These are phyloP conservation scores for Botrytis squamosa DNA, from an alignment of 2,329 filamentous ascomycete species.

Conservation along the genomic window DNA sequence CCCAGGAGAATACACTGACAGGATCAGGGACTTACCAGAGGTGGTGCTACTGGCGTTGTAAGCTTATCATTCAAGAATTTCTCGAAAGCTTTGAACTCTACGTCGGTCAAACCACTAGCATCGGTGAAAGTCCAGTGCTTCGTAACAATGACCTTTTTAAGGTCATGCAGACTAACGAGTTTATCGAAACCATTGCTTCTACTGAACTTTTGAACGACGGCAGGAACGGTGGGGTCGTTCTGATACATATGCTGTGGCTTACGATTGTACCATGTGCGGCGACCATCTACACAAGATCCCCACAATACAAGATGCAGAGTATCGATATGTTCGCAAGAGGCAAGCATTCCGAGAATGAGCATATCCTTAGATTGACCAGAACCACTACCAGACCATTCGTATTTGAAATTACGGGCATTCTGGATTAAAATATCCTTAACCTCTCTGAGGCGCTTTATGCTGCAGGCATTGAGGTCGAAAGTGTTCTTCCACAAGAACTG, in stretches of 20 bases:
- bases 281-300: neutral
- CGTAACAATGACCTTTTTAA: slow-evolving; percentile 27
- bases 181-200: slow-evolving; percentile 26
- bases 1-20: neutral
- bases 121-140: neutral
- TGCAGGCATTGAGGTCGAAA: slow-evolving; percentile 19
- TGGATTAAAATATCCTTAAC: slow-evolving; percentile 7
- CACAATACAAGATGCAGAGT: slow-evolving; percentile 20
- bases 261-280: neutral
- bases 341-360: slow-evolving; percentile 2
- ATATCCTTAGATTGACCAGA: slow-evolving; percentile 19
- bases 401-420: slow-evolving; percentile 25
- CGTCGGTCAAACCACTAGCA: neutral
- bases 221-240: slow-evolving; percentile 10
- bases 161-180: slow-evolving; percentile 23
- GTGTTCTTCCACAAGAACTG: slow-evolving; percentile 29
- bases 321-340: slow-evolving; percentile 19
- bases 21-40: neutral
- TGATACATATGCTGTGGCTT: slow-evolving; percentile 16
- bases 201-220: slow-evolving; percentile 24
- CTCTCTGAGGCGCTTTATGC: neutral
- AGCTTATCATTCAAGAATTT: slow-evolving; percentile 13
- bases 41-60: neutral
- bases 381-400: slow-evolving; percentile 21
- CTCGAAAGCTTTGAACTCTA: slow-evolving; percentile 8